phyloP scores from a whole-genome alignment of 1,284 basidiomycete genomes.

The Fomitopsis palustris region DNA sequence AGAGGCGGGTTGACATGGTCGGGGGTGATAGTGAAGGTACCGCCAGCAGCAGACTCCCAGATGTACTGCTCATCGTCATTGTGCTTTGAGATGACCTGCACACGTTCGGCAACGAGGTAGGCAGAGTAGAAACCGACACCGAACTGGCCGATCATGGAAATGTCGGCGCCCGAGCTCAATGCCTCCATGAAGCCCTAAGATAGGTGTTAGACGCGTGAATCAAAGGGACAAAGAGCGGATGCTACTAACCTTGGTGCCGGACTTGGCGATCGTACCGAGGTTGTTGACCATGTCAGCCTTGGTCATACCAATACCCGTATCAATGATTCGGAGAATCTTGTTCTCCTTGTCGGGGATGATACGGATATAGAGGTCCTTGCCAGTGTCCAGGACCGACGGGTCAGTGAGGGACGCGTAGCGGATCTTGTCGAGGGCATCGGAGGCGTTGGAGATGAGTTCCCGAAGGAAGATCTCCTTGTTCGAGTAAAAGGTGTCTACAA shows the following conservation, averaged over 20 bases:
- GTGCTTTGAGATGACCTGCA: constrained; percentile 99
- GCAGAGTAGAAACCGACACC: constrained; percentile 99
- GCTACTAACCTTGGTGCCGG: constrained; percentile 75
- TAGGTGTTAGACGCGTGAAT: constrained; percentile 6
- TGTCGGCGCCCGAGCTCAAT: constrained; percentile 93
- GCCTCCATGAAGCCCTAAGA: constrained; percentile 95
- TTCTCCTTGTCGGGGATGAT: constrained; percentile 96
- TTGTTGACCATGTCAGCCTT: constrained; percentile 99
- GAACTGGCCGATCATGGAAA: constrained; percentile 92
- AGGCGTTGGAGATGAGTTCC: constrained; percentile 89
- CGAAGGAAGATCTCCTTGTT: constrained; percentile 99
- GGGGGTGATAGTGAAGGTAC: constrained; percentile 98
- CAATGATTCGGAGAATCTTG: constrained; percentile 89
- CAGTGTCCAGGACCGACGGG: constrained; percentile 80
- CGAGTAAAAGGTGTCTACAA: constrained; percentile 92
- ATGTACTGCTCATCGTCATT: constrained; percentile 99
- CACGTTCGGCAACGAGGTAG: constrained; percentile 98
- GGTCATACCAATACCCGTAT: constrained; percentile 99
- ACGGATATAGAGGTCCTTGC: constrained; percentile 90
- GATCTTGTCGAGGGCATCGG: constrained; percentile 97
- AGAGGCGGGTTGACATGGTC: constrained; percentile 89
- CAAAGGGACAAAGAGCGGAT: background rate
- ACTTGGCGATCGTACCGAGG: constrained; percentile 99
- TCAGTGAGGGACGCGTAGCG: constrained; percentile 93
- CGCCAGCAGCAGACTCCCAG: constrained; percentile 99